phyloP scores from a whole-genome alignment of 225 moss, liverwort and hornwort genomes.

The Sphagnum contortum region DNA sequence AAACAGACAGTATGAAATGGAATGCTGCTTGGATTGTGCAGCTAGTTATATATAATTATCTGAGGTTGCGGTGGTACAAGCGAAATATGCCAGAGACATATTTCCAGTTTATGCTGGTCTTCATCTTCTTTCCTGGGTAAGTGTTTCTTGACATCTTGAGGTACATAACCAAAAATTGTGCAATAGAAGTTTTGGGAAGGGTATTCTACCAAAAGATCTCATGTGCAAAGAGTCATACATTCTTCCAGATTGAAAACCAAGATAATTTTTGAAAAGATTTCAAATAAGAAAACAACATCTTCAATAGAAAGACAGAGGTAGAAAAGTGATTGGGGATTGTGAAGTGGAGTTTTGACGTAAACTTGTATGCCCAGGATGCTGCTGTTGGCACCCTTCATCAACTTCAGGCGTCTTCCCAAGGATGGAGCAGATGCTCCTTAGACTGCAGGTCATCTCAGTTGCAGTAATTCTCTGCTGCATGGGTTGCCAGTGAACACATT shows the following conservation, averaged over 20 bases:
- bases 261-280: background rate
- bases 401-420: slow-evolving; percentile 41
- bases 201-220: background rate
- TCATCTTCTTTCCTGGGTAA: slow-evolving; percentile 89
- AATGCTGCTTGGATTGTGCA: slow-evolving; percentile 3
- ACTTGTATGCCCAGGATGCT: slow-evolving; percentile 20
- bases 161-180: too few relatives aligned
- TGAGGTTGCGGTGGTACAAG: slow-evolving; percentile 85
- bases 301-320: too few relatives aligned
- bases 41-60: slow-evolving; percentile 56
- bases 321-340: background rate
- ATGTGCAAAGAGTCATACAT: background rate
- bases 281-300: too few relatives aligned
- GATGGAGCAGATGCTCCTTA: slow-evolving; percentile 37
- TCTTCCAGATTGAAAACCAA: background rate
- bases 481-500: too few relatives aligned
- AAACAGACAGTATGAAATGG: too few relatives aligned
- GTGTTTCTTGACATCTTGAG: background rate
- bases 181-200: background rate
- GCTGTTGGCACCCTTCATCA: slow-evolving; percentile 48
- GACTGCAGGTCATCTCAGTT: background rate
- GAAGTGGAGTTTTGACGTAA: background rate
- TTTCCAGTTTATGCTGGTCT: slow-evolving; percentile 91
- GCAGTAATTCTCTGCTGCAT: too few relatives aligned
- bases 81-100: slow-evolving; percentile 51